phyloP scores from a whole-genome alignment of 495 filamentous ascomycete species.

The Pyrenopolyporus hunteri region DNA sequence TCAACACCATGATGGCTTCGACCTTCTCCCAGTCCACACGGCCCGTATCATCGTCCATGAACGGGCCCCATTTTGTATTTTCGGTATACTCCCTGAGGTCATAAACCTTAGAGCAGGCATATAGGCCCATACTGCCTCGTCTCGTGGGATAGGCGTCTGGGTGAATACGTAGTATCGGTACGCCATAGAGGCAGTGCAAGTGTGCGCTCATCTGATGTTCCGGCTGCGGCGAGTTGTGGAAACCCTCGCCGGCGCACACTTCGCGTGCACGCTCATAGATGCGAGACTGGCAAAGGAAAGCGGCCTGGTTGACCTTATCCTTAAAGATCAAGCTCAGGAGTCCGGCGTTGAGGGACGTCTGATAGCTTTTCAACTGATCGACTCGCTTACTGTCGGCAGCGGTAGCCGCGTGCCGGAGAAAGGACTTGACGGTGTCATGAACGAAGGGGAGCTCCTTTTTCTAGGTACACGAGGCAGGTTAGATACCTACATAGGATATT shows the following conservation, averaged over 20 bases:
- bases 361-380: constrained; percentile 39
- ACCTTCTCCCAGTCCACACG: constrained; percentile 73
- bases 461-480: constrained; percentile 23
- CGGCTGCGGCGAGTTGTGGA: constrained; percentile 6
- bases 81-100: constrained; percentile 67
- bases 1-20: constrained; percentile 67
- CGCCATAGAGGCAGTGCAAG: constrained; percentile 66
- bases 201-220: constrained; percentile 65
- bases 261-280: constrained; percentile 60
- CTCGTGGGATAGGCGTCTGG: constrained; percentile 36
- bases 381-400: constrained; percentile 28
- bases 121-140: constrained; percentile 52
- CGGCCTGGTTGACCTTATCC: constrained; percentile 45
- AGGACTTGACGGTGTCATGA: constrained; percentile 41
- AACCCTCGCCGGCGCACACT: constrained; percentile 43
- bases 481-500: background rate
- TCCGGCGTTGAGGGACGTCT: constrained; percentile 51
- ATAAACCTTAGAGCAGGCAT: constrained; percentile 66
- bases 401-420: constrained; percentile 46
- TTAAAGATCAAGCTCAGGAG: constrained; percentile 54
- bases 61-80: constrained; percentile 66
- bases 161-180: constrained; percentile 45
- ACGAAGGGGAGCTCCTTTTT: constrained; percentile 48
- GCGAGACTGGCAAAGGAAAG: constrained; percentile 59
- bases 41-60: constrained; percentile 56